Base-by-base conservation (phyloP, 257 asterid species). In the Solanum chiquidenum region DNA sequence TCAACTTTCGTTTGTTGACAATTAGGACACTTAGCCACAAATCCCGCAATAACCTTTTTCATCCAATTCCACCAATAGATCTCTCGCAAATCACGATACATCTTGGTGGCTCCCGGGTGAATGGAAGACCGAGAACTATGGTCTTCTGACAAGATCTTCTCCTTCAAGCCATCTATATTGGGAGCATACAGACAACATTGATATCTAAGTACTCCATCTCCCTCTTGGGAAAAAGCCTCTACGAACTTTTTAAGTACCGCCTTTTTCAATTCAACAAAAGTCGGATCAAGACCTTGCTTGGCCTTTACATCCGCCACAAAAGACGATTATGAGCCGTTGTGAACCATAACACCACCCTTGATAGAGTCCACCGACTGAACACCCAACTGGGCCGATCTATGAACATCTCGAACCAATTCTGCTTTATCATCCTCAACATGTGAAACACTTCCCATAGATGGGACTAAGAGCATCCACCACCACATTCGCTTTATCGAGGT, bases 321-420 rank as follows among this genome's bases (percentile, higher is more conserved):
- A 18, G 4, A 55, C 0, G 64, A 55, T 18, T 55, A 1, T 55
- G 10, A 55, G 10, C 2, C 4, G 10, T 55, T 18, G 9, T 18
- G 64, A 16, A 55, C n/a, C 0, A 55, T 2, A 18, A 55, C 64
- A 55, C 4, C 64, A 55, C n/a, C 64, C 23, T 52, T 6, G 1
- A 5, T 18, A 18, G 10, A 52, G n/a, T 52, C n/a, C 23, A 52
- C 62, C 1, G 2, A 18, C 3, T 18, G n/a, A 55, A 55, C n/a
- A 55, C n/a, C 4, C n/a, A 55, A 18, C 4, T 18, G 10, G 6
- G 64, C 3, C 10, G 0, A 6, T 55, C 64, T 55, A 55, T 55
- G n/a, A 16, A 55, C 64, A 16, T 55, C n/a, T 16, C 2, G 0
- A 18, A 18, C n/a, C n/a, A 55, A 55, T 2, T 18, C 0, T 0